Evolutionary conservation across 2,329 filamentous ascomycete species (phyloP).

Genomic region (Ascochyta fabae): DNA sequence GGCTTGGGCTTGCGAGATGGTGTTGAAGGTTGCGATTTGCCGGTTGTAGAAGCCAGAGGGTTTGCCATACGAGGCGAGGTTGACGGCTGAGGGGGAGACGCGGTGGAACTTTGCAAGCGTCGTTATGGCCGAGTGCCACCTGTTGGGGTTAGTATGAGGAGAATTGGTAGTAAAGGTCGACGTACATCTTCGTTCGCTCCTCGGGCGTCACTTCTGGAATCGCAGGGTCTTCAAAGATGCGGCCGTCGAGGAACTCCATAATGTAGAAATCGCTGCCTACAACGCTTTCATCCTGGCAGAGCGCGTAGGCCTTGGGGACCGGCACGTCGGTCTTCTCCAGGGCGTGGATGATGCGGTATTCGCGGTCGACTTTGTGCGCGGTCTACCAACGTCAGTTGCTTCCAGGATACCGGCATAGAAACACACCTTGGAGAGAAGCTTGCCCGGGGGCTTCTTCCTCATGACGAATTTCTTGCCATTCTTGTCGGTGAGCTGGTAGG

Average conservation of each 20-base stretch:
- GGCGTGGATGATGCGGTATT: conserved; percentile 89
- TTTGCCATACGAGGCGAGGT: conserved; percentile 76
- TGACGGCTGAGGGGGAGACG: conserved; percentile 70
- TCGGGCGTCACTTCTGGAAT: conserved; percentile 74
- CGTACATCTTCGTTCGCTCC: conserved; percentile 74
- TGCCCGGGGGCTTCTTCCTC: conserved; percentile 97
- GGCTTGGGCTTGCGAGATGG: conserved; percentile 80
- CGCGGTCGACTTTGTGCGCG: conserved; percentile 94
- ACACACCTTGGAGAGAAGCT: conserved; percentile 71
- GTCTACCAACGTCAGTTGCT: conserved; percentile 60
- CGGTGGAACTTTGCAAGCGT: conserved; percentile 87
- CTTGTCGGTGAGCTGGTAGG: conserved; percentile 83
- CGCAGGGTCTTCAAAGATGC: conserved; percentile 88
- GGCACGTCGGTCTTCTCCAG: conserved; percentile 81
- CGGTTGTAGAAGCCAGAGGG: conserved; percentile 80
- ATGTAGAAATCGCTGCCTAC: conserved; percentile 95
- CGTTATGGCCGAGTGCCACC: conserved; percentile 82
- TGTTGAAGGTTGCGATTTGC: conserved; percentile 82
- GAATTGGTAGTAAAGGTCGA: background rate
- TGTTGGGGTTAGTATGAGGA: conserved; percentile 33
- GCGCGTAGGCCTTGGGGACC: conserved; percentile 79
- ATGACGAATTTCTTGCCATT: conserved; percentile 79
- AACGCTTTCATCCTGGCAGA: conserved; percentile 82
- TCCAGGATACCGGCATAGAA: no score
- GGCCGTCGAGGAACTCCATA: conserved; percentile 93